Conservation (phyloP, 345 rosid genomes). For the Gossypioides kirkii region DNA sequence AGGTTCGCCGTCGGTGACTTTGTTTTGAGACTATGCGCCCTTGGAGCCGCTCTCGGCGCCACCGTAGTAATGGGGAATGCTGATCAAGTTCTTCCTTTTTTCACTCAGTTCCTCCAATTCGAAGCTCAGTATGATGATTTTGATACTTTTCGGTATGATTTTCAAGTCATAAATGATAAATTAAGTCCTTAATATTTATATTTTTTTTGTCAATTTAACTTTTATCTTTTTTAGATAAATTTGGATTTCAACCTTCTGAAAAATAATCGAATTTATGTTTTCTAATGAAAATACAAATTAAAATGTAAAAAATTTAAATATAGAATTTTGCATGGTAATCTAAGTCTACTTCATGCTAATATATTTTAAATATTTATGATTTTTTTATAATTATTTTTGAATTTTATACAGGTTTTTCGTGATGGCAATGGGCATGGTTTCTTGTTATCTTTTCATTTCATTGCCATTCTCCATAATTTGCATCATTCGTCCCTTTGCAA, state of each 20-base stretch:
- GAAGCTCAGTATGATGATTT: constrained; percentile 44
- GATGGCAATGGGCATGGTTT: constrained; percentile 30
- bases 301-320: no score
- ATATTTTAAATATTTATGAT: no score
- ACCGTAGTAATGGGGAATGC: constrained; percentile 38
- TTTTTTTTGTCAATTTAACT: no score
- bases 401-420: constrained; percentile 36
- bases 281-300: no score
- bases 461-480: constrained; percentile 52
- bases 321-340: no score
- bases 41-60: constrained; percentile 38
- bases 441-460: constrained; percentile 48
- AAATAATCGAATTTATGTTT: no score
- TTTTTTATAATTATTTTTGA: no score
- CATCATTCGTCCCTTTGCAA: constrained; percentile 37
- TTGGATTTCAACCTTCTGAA: rapidly evolving
- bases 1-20: constrained; percentile 45
- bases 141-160: constrained; percentile 11
- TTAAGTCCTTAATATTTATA: no score
- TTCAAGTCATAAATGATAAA: no score
- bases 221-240: no score
- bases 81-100: constrained; percentile 47
- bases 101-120: constrained; percentile 70
- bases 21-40: constrained; percentile 35
- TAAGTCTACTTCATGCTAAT: no score